phyloP scores from a whole-genome alignment of 2,329 filamentous ascomycete genomes.

The Cladophialophora bantiana region DNA sequence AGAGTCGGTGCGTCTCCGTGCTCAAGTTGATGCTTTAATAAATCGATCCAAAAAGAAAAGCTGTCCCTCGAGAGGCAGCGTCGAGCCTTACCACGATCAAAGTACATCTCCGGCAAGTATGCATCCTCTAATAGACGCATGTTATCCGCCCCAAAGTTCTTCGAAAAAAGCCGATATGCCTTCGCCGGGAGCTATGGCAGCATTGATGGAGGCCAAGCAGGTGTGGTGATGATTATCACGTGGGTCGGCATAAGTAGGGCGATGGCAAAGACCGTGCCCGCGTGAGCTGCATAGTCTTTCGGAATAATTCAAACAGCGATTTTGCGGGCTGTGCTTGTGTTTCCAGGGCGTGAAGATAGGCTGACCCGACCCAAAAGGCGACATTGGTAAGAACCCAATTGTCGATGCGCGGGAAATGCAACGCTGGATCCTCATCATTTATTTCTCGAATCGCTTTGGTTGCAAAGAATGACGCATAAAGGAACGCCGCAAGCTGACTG shows the following conservation, averaged over 20 bases:
- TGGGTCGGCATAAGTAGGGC: not conserved
- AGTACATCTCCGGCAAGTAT: not conserved
- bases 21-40: not conserved
- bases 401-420: not conserved
- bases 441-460: not conserved
- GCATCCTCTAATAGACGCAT: not conserved
- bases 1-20: not conserved
- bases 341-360: not conserved
- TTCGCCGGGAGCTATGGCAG: not conserved
- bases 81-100: not conserved
- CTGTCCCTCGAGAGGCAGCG: not conserved
- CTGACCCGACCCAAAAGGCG: not conserved
- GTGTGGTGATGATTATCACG: not conserved
- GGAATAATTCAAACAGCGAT: not conserved
- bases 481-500: not conserved
- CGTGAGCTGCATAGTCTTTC: not conserved
- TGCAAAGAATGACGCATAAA: not conserved
- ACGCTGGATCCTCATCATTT: not conserved
- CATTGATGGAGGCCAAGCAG: not conserved
- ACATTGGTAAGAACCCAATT: not conserved
- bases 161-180: not conserved
- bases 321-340: not conserved
- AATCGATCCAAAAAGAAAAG: not conserved
- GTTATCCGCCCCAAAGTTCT: not conserved
- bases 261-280: not conserved